Conservation (phyloP, 768 basidiomycete species). For the Naganishia vaughanmartiniae region DNA sequence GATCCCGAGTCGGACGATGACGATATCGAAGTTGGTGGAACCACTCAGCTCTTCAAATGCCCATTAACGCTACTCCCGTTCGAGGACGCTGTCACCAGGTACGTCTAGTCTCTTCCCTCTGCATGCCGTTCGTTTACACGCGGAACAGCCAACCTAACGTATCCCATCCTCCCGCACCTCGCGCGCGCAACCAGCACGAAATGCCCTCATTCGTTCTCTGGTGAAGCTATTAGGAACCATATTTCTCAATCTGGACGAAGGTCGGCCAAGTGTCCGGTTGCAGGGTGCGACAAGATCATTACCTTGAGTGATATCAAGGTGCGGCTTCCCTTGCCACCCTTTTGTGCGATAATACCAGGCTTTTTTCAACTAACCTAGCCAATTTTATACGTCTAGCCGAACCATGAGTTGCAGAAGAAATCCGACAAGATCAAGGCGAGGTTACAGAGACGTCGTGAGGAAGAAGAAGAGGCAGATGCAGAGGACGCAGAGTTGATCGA, state of each 20-base stretch:
- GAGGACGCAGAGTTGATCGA: constrained; percentile 33
- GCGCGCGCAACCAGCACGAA: constrained; percentile 55
- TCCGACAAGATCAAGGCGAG: constrained; percentile 33
- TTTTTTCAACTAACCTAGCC: too few relatives aligned
- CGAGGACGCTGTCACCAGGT: constrained; percentile 79
- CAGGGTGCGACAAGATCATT: constrained; percentile 43
- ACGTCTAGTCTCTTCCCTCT: constrained; percentile 45
- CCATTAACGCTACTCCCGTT: constrained; percentile 70
- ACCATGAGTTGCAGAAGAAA: constrained; percentile 33
- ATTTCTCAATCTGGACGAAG: constrained; percentile 50
- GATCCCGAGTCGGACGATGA: constrained; percentile 68
- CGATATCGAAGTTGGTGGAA: constrained; percentile 82
- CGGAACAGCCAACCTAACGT: too few relatives aligned
- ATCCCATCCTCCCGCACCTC: background rate
- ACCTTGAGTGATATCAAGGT: constrained; percentile 44
- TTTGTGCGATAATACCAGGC: background rate
- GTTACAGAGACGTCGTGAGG: constrained; percentile 26
- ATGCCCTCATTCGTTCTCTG: constrained; percentile 82
- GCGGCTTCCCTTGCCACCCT: background rate
- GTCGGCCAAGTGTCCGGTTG: constrained; percentile 47
- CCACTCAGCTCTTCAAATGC: constrained; percentile 77
- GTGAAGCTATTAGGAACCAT: constrained; percentile 65
- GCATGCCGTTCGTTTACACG: background rate
- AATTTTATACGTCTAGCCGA: constrained; percentile 11
- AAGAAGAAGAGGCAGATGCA: constrained; percentile 32